Base-by-base conservation (phyloP, 1,284 basidiomycete species). In the Ceratobasidium sp. region DNA sequence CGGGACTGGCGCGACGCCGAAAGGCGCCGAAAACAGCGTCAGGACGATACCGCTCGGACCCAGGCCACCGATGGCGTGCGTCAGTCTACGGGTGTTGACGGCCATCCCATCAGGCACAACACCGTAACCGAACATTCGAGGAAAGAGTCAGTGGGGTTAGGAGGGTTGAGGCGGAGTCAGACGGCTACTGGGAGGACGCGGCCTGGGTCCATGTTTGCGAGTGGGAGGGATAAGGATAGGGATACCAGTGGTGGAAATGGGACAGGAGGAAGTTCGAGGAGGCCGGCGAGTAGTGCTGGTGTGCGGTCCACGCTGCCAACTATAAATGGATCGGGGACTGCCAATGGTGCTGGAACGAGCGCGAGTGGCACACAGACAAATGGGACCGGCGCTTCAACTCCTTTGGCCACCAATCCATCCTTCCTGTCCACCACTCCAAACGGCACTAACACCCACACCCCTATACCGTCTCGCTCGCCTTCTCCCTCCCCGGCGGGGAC, bases 321-420 rank as follows among this genome's bases (percentile, higher is more conserved):
- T 38, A 38, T 38, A 4, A 28, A 14, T 35, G 30, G 58, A 43
- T n/a, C 26, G 18, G 16, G 14, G 35, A 38, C 6, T 2, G 47
- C 16, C 16, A 18, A 5, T 49, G 47, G 2, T 86, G 89, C 23
- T 88, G 84, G 77, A 91, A 92, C 77, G 91, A 88, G 87, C 82
- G 85, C 73, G 86, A 89, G 73, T 86, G 85, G 8, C 87, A 89
- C 79, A 84, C 84, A 63, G 83, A 84, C 52, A 79, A 84, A 73
- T 23, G 47, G 23, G 16, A 23, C 4, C 23, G 23, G 16, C 18
- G 47, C 16, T 18, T 49, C 16, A n/a, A 5, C 47, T 18, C 47
- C 16, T n/a, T 18, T 23, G 47, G 4, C 16, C 18, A 49, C 18
- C 47, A 49, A 49, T 14, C 47, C 47, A 49, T 49, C 47, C 16